Conservation (phyloP, 116 monocot genomes). For the Phalaenopsis hybrid region DNA sequence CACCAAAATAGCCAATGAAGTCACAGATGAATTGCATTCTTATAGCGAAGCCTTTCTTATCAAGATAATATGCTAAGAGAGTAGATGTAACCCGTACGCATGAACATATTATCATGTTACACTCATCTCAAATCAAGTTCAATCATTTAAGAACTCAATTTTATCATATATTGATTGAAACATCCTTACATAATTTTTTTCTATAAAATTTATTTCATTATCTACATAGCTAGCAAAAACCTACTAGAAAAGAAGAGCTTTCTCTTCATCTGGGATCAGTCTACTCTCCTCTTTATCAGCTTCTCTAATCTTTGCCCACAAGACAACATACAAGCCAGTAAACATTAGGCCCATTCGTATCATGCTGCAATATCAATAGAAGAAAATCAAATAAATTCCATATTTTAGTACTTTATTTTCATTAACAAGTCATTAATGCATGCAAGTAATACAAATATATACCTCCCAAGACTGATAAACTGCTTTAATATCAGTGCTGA, state of each 20-base stretch:
- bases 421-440: not conserved
- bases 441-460: not conserved
- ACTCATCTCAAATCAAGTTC: too few species aligned
- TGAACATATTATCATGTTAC: too few species aligned
- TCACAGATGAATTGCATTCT: too few species aligned
- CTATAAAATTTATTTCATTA: too few species aligned
- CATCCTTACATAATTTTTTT: too few species aligned
- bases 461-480: slow-evolving; percentile 35
- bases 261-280: slow-evolving; percentile 7
- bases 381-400: not conserved
- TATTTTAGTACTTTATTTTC: not conserved
- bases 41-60: too few species aligned
- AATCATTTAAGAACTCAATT: too few species aligned
- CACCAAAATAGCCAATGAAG: too few species aligned
- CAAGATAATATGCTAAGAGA: too few species aligned
- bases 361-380: slow-evolving; percentile 15
- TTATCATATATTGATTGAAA: too few species aligned
- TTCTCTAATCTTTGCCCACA: slow-evolving; percentile 54
- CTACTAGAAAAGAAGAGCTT: slow-evolving; percentile 10
- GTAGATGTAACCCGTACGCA: too few species aligned
- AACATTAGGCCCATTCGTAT: slow-evolving; percentile 33
- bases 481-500: slow-evolving; percentile 43
- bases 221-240: too few species aligned
- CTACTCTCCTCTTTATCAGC: not conserved
- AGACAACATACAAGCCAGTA: slow-evolving; percentile 38